Percentiles rank a stretch among this genome's conserved stretches.
Evolutionary conservation across 2,329 filamentous ascomycete genomes (phyloP).

Genomic region (Colletotrichum viniferum): DNA sequence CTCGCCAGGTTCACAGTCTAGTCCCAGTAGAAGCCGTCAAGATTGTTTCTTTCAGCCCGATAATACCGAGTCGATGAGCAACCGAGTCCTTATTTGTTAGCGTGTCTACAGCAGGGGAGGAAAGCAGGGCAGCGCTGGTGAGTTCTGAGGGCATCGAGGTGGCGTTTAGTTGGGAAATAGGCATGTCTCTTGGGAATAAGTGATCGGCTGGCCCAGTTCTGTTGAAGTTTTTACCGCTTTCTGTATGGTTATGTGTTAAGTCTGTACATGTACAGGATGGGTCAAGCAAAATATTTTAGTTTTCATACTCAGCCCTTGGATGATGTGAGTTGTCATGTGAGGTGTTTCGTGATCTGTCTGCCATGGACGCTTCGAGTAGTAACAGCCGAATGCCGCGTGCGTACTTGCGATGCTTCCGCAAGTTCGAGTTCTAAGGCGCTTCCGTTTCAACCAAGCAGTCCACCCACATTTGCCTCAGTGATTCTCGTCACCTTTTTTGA

Average conservation of each 20-base stretch:
- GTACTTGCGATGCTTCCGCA: background rate
- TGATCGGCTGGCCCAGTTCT: conserved; percentile 12
- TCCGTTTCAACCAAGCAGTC: background rate
- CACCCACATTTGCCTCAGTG: background rate
- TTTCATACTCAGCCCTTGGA: background rate
- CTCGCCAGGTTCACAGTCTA: background rate
- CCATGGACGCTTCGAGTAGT: background rate
- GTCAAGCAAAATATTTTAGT: background rate
- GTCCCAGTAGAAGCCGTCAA: background rate
- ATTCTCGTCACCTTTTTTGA: background rate
- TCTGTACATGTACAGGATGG: conserved; percentile 5
- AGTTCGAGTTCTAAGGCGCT: rapidly evolving
- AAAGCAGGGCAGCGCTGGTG: background rate
- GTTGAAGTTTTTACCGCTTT: background rate
- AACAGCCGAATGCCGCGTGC: background rate
- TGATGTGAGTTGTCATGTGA: background rate
- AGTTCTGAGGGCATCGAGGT: background rate
- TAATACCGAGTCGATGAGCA: background rate
- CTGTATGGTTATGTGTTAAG: conserved; percentile 11
- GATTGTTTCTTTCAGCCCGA: background rate
- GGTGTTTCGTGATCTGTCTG: background rate
- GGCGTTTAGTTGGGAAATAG: conserved; percentile 14
- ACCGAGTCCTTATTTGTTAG: background rate
- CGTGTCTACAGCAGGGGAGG: background rate
- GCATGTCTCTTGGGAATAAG: background rate